These are phyloP conservation scores for Polygonum aviculare DNA, from an alignment of 148 eudicot genomes.

Conservation along the genomic window DNA sequence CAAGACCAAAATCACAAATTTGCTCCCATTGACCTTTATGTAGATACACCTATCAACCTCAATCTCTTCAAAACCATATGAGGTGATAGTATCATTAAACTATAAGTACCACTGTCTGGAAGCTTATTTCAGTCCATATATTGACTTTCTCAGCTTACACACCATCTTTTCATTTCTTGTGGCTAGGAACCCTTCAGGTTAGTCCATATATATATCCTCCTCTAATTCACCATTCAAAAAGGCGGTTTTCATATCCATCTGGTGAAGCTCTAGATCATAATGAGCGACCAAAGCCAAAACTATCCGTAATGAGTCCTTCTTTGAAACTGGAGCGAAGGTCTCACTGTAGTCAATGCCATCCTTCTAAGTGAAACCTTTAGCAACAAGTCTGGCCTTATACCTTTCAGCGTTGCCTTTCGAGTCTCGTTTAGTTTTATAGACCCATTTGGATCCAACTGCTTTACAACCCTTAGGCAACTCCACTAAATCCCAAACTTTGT, in stretches of 20 bases:
- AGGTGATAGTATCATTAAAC: not conserved
- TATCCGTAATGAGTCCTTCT: not conserved
- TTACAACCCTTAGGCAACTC: conserved; percentile 1
- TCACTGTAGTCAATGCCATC: no score
- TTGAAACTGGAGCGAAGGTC: not conserved
- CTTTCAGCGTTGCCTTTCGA: not conserved
- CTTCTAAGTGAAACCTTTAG: no score
- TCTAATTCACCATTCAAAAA: not conserved
- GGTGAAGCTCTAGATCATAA: not conserved
- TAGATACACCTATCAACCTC: not conserved
- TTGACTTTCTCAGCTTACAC: not conserved
- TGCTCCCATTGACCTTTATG: not conserved
- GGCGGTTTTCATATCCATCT: conserved; percentile 6
- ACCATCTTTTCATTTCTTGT: not conserved
- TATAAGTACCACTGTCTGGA: not conserved
- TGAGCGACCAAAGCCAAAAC: not conserved
- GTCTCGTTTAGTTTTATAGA: not conserved
- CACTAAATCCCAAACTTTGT: not conserved
- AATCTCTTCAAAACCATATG: not conserved
- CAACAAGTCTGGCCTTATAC: no score
- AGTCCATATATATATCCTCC: not conserved
- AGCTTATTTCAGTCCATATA: conserved; percentile 2
- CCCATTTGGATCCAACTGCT: not conserved
- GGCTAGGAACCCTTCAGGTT: not conserved
- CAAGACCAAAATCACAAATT: not conserved